Conservation (phyloP, 2,329 filamentous ascomycete species). For the Fonsecaea multimorphosa region DNA sequence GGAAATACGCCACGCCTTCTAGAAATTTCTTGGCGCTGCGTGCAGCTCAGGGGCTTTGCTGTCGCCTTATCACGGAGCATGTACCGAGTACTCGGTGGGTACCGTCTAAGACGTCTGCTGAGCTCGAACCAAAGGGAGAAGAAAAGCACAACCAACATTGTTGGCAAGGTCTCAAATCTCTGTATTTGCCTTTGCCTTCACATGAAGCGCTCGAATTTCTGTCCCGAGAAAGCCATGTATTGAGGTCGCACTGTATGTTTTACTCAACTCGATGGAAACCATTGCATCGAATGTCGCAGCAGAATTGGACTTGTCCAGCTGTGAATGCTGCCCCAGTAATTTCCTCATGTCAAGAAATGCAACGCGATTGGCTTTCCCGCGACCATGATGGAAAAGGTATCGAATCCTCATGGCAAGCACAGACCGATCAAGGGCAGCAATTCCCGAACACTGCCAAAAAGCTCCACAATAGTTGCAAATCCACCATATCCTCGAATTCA, state of each 20-base stretch:
- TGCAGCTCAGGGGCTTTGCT: neutral
- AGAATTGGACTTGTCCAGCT: neutral
- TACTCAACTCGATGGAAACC: too few species aligned
- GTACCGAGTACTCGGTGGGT: too few species aligned
- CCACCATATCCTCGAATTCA: neutral
- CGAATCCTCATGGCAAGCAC: neutral
- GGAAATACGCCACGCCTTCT: constrained; percentile 18
- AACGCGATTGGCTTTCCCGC: constrained; percentile 1
- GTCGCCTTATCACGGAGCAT: neutral
- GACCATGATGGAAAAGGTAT: constrained; percentile 6
- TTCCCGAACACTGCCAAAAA: neutral
- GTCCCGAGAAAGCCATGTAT: neutral
- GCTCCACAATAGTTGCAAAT: neutral
- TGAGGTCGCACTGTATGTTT: neutral
- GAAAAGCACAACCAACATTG: constrained; percentile 1
- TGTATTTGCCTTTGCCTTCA: neutral
- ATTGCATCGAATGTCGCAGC: neutral
- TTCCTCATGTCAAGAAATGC: constrained; percentile 3
- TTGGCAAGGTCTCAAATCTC: neutral
- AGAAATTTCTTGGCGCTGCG: constrained; percentile 20
- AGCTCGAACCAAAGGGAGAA: neutral
- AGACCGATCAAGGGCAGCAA: neutral
- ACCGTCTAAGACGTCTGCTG: neutral
- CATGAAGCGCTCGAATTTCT: neutral
- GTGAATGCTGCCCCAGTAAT: neutral